Base-by-base conservation (phyloP, 169 alveolate species). In the Plasmodium billcollinsi region DNA sequence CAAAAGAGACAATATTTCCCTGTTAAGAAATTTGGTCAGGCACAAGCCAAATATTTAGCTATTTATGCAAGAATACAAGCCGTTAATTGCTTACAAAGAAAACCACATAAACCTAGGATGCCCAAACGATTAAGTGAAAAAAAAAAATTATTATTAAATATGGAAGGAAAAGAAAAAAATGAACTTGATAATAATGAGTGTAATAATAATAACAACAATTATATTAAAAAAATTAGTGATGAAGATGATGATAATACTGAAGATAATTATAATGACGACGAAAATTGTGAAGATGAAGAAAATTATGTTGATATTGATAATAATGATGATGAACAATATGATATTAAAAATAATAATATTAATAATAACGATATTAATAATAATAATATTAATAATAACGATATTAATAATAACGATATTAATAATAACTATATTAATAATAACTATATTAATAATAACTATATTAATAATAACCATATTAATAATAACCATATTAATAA, bases 11-110 rank as follows among this genome's bases (percentile, higher is more conserved):
- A 94, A 33, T 92, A 95, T 59, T 94, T 94, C 50, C 94, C 96
- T 15, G 91, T 94, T 9, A 94, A 94, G 45, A 94, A 92, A 71
- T 94, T 92, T 80, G 96, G 96, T 20, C 93, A 90, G 52, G 89
- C 93, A 29, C 95, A 94, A 73, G 96, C 96, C 18, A 76, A 89
- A 39, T 88, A 93, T 63, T 70, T 94, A 73, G 96, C 96, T 15
- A 92, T 94, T 50, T 91, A 92, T 88, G 96, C 96, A 15, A 58
- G 96, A 67, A 94, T 92, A 62, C 92, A 93, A 86, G 96, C 95
- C 0, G 96, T 94, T 18, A 69, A 69, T n/a, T 67, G 45, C 24
- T 67, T 80, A 80, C 90, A 66, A 71, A 80, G 58, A 33, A 80
- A 67, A 47, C 15, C 78, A 2, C 78, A 80, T 15, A 43, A 72